Base-by-base conservation (phyloP, 2,329 filamentous ascomycete species). In the Cladosporium sp. region DNA sequence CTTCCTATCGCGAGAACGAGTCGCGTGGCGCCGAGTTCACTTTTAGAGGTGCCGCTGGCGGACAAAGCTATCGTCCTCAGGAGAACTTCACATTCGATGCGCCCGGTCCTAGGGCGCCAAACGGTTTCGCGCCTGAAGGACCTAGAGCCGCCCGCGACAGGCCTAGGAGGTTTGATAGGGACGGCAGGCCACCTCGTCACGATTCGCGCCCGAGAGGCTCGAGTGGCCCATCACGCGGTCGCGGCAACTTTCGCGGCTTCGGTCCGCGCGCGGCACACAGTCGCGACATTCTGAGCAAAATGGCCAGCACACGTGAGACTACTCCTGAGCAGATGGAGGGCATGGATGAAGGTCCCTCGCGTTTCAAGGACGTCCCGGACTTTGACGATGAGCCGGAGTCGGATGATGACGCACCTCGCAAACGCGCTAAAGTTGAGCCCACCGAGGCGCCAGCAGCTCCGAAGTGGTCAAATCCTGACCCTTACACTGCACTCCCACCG, bases 391-490 rank as follows among this genome's bases (percentile, higher is more conserved):
- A 58, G 34, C 65, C 67, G 8, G 53, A 55, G 12, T 68, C 64
- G 56, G 64, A 68, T n/a, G 57, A 58, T 3, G 61, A 61, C 9
- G 56, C 51, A 9, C 57, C 62, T 12, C 57, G 58, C 20, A 68
- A 68, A 55, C 64, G 66, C 22, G 53, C 53, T 29, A 67, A 63
- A 47, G 15, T 47, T n/a, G 41, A 43, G 19, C 20, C 40, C 18
- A 54, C 56, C 11, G 50, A 55, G 12, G 48, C 51, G 17, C 38
- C 52, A 9, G 54, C 50, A 30, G 64, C 53, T 18, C 89, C 90
- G 3, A 90, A 87, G 67, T 97, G 92, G 92, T 96, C 90, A 4
- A 97, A 97, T 60, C 91, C 92, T 3, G 92, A 97, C 66, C 90
- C 91, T 0, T 96, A 97, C 69, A 95, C 89, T 5, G 87, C 83